Conservation (phyloP, 176 grass and related monocot species). For the Microstegium vimineum region DNA sequence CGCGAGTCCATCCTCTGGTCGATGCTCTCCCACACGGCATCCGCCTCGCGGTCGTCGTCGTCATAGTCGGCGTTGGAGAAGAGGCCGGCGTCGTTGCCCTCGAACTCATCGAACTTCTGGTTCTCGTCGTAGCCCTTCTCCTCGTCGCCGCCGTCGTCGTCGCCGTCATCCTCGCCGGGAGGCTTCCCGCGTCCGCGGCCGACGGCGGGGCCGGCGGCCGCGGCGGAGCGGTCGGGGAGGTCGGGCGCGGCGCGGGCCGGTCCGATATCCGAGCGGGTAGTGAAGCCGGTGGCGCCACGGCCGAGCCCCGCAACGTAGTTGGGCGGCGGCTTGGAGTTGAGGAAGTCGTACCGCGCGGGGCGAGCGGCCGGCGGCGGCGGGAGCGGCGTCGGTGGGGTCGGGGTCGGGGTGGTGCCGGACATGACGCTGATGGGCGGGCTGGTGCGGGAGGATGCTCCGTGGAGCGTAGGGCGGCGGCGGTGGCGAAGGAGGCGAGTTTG, state of each 20-base stretch:
- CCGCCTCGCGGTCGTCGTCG: constrained; percentile 88
- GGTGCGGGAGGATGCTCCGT: background rate
- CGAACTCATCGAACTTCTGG: constrained; percentile 94
- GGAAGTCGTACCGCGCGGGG: constrained; percentile 67
- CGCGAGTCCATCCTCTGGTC: constrained; percentile 86
- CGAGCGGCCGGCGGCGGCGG: constrained; percentile 31
- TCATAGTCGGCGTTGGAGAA: constrained; percentile 93
- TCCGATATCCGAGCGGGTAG: constrained; percentile 84
- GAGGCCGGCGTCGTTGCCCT: constrained; percentile 87
- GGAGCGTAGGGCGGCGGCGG: background rate
- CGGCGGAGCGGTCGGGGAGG: constrained; percentile 72
- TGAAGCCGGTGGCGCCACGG: constrained; percentile 89
- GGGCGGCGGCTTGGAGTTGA: constrained; percentile 80
- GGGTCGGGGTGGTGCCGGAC: background rate
- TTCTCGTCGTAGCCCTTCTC: constrained; percentile 97
- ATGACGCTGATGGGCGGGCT: background rate
- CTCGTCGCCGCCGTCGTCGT: constrained; percentile 67
- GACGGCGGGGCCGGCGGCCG: constrained; percentile 17
- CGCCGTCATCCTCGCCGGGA: constrained; percentile 60
- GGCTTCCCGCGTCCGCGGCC: constrained; percentile 61
- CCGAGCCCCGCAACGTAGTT: constrained; percentile 93
- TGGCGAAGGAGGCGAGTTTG: background rate
- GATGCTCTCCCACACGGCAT: constrained; percentile 91
- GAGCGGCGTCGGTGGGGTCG: background rate
- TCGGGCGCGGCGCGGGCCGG: constrained; percentile 82